These are phyloP conservation scores for Scutellaria minor DNA, from an alignment of 257 asterid genomes.

Conservation along the genomic window DNA sequence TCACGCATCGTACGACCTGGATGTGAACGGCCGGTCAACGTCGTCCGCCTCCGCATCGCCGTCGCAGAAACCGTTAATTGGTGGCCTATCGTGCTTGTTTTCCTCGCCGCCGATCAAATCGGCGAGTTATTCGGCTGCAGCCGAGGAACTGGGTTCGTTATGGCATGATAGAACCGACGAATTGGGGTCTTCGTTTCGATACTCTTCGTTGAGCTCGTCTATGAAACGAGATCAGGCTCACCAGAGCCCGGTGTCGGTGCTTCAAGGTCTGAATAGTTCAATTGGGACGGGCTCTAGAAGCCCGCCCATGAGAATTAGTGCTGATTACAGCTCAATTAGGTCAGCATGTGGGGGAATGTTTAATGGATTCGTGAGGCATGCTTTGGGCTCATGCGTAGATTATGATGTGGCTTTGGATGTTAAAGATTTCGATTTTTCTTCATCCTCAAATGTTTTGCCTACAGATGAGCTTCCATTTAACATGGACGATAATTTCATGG, in stretches of 20 bases:
- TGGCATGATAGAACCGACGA: slow-evolving; percentile 87
- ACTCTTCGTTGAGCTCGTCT: slow-evolving; percentile 70
- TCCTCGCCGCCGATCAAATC: slow-evolving; percentile 63
- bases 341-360: slow-evolving; percentile 63
- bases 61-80: slow-evolving; percentile 59
- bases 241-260: slow-evolving; percentile 97
- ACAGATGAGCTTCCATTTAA: slow-evolving; percentile 81
- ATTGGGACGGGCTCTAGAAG: slow-evolving; percentile 61
- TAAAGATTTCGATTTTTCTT: slow-evolving; percentile 42
- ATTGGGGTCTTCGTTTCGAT: slow-evolving; percentile 67
- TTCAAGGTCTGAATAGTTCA: slow-evolving; percentile 68
- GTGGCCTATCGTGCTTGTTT: slow-evolving; percentile 70
- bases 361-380: slow-evolving; percentile 71
- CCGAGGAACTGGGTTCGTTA: slow-evolving; percentile 74
- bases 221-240: slow-evolving; percentile 67
- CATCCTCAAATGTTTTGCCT: slow-evolving; percentile 40
- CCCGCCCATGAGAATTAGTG: slow-evolving; percentile 57
- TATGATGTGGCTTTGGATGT: slow-evolving; percentile 56
- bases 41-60: slow-evolving; percentile 71
- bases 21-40: slow-evolving; percentile 61
- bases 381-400: slow-evolving; percentile 76
- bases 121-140: slow-evolving; percentile 56
- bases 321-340: slow-evolving; percentile 55
- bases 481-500: slow-evolving; percentile 70
- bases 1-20: slow-evolving; percentile 71